A percentile compares a stretch with the other conserved stretches of the same genome.
Conservation (phyloP, 768 basidiomycete species). For the Leccinum barrowsii region DNA sequence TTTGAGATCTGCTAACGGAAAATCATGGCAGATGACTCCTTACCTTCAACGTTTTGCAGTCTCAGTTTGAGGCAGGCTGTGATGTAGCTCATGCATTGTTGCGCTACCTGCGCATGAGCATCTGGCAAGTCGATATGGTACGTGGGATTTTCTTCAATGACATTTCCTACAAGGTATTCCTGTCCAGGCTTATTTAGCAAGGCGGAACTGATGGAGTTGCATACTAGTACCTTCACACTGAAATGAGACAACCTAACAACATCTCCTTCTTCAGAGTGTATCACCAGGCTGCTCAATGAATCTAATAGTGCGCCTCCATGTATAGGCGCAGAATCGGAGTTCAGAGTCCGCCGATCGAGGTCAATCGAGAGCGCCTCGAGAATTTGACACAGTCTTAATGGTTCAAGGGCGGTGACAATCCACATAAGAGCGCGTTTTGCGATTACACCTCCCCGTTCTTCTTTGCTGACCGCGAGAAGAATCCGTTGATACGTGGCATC, state of each 20-base stretch:
- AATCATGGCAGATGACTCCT: neutral
- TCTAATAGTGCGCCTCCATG: neutral
- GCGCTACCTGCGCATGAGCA: neutral
- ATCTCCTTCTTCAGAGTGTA: neutral
- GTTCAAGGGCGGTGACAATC: accelerated
- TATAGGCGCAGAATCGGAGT: neutral
- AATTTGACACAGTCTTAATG: neutral
- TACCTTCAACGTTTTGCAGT: neutral
- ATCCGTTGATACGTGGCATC: neutral
- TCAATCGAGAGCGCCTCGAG: neutral
- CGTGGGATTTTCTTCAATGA: neutral
- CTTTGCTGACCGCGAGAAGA: neutral
- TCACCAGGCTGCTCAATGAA: neutral
- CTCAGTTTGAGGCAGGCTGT: neutral
- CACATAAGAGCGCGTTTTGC: neutral
- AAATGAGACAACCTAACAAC: neutral
- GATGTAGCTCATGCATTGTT: neutral
- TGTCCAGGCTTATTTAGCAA: neutral
- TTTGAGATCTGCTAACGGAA: neutral
- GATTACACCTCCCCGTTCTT: neutral
- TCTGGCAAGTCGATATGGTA: neutral
- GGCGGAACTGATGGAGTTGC: neutral
- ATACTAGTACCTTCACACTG: neutral
- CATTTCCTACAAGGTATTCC: neutral
- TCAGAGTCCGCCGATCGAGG: neutral